Conservation (phyloP, 2,329 filamentous ascomycete genomes). For the Penicillium sumatraense region DNA sequence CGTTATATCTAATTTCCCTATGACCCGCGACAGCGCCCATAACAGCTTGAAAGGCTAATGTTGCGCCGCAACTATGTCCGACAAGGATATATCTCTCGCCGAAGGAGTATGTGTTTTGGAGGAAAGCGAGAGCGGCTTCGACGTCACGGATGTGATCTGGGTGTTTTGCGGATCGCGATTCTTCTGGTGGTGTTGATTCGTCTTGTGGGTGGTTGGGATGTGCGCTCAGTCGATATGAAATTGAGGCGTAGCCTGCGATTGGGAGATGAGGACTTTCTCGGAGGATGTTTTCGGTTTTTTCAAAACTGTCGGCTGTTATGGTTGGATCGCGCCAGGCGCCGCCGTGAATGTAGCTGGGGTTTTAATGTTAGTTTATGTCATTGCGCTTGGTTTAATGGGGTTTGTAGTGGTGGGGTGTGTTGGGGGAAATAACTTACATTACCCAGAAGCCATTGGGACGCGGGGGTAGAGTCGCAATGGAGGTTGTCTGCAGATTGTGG, state of each 20-base stretch:
- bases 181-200: constrained; percentile 24
- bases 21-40: constrained; percentile 36
- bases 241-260: constrained; percentile 49
- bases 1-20: constrained; percentile 13
- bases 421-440: constrained; percentile 39
- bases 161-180: constrained; percentile 45
- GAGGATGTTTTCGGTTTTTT: constrained; percentile 39
- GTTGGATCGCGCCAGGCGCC: constrained; percentile 55
- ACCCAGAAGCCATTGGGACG: constrained; percentile 41
- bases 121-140: constrained; percentile 42
- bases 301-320: constrained; percentile 42
- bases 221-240: constrained; percentile 52
- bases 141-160: constrained; percentile 53
- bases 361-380: constrained; percentile 6
- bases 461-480: constrained; percentile 30
- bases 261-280: constrained; percentile 27
- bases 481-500: constrained; percentile 40
- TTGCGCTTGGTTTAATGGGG: not conserved
- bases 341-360: constrained; percentile 51
- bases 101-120: constrained; percentile 47
- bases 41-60: constrained; percentile 49
- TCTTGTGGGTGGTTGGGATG: constrained; percentile 48
- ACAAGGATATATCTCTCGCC: constrained; percentile 48
- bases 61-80: constrained; percentile 54
- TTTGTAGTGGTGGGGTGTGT: not conserved